Evolutionary conservation across 1,284 basidiomycete species (phyloP).

Genomic region (Jaminaea rosea): DNA sequence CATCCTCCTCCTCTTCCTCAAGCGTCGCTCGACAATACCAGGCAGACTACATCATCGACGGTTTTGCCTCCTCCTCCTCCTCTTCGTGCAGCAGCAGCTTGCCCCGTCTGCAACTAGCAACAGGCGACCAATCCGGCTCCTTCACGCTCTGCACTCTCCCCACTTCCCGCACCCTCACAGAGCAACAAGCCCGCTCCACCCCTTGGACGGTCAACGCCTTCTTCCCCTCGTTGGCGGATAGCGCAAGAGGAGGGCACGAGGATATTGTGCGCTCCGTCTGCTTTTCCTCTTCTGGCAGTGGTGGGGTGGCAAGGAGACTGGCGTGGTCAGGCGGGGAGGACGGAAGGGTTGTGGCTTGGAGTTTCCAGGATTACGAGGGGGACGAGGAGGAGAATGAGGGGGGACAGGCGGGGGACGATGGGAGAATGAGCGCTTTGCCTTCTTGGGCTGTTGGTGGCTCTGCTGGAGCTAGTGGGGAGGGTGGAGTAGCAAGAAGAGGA

Average conservation of each 20-base stretch:
- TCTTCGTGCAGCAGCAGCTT: conserved; percentile 11
- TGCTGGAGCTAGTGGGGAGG: neutral
- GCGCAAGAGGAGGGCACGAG: conserved; percentile 19
- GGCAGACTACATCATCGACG: conserved; percentile 43
- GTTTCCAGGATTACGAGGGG: neutral
- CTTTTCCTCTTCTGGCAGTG: conserved; percentile 9
- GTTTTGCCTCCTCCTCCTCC: conserved; percentile 5
- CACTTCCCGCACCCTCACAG: neutral
- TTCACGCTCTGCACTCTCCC: neutral
- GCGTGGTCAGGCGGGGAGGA: neutral
- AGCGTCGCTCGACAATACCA: conserved; percentile 31
- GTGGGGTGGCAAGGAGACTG: neutral
- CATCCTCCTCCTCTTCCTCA: conserved; percentile 8
- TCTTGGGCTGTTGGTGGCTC: neutral
- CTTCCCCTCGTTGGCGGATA: conserved; percentile 14
- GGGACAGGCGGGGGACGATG: neutral
- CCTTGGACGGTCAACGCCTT: conserved; percentile 14
- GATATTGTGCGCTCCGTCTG: conserved; percentile 32
- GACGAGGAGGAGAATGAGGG: neutral
- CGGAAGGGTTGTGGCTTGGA: neutral
- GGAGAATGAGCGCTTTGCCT: no score
- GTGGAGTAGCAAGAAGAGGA: neutral
- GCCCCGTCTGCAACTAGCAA: neutral
- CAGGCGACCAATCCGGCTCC: neutral
- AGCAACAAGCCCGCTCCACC: neutral